A percentile compares a stretch with the other conserved stretches of the same genome.
phyloP scores from a whole-genome alignment of 2,329 filamentous ascomycete genomes.

The Botrytis byssoidea region DNA sequence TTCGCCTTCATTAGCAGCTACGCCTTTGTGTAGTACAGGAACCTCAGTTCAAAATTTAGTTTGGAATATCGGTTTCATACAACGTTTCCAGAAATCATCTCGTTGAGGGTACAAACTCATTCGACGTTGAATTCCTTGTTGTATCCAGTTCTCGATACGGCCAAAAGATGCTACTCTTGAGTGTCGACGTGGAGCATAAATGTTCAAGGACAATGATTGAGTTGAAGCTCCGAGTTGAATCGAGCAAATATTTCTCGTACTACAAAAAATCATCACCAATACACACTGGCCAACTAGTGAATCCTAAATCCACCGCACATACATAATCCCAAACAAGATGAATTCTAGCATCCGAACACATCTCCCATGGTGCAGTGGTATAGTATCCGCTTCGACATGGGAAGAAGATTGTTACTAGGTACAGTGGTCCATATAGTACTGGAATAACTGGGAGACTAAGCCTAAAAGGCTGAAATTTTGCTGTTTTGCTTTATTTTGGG shows the following conservation, averaged over 20 bases:
- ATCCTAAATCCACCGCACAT: neutral
- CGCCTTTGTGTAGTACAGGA: conserved; percentile 11
- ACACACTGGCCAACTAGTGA: neutral
- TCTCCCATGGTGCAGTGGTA: neutral
- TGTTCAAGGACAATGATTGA: neutral
- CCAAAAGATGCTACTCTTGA: too few species aligned
- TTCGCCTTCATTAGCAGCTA: conserved; percentile 24
- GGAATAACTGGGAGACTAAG: neutral
- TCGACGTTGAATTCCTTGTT: neutral
- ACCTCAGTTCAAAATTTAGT: neutral
- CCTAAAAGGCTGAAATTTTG: neutral
- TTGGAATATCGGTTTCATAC: neutral
- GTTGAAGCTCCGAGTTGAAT: neutral
- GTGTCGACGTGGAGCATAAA: neutral
- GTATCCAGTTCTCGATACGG: neutral
- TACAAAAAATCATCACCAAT: neutral
- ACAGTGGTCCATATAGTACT: neutral
- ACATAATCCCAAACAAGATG: neutral
- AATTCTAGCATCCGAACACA: neutral
- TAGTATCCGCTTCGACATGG: neutral
- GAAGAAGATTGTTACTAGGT: neutral
- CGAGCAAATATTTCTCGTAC: neutral
- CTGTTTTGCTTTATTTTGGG: neutral
- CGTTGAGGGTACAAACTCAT: neutral
- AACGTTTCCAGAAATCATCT: neutral